These are phyloP conservation scores for Evernia prunastri DNA, from an alignment of 495 filamentous ascomycete genomes.

Conservation along the genomic window DNA sequence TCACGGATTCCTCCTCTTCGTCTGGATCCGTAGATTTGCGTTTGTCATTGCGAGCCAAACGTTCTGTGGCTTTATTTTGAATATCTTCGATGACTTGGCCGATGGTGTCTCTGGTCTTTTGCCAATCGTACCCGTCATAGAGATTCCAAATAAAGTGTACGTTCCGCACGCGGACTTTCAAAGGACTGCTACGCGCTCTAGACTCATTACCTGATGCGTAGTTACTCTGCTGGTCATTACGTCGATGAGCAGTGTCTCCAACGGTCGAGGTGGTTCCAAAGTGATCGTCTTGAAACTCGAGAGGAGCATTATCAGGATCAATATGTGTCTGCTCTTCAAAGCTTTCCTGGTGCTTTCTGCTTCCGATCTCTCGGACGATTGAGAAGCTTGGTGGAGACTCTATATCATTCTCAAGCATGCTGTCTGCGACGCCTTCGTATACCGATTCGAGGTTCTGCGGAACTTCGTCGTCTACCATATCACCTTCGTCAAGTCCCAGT, in stretches of 20 bases:
- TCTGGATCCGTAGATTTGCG: conserved; percentile 43
- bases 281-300: conserved; percentile 74
- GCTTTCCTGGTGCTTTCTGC: conserved; percentile 56
- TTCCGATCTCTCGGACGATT: conserved; percentile 45
- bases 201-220: conserved; percentile 60
- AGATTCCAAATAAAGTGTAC: conserved; percentile 96
- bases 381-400: conserved; percentile 31
- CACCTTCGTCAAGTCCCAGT: conserved; percentile 27
- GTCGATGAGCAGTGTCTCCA: conserved; percentile 65
- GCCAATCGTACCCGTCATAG: conserved; percentile 98
- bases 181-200: conserved; percentile 60
- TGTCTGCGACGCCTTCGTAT: conserved; percentile 41
- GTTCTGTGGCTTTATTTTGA: conserved; percentile 71
- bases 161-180: conserved; percentile 72
- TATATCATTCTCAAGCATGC: conserved; percentile 43
- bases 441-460: conserved; percentile 38
- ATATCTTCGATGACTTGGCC: conserved; percentile 80
- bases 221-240: conserved; percentile 67
- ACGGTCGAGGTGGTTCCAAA: conserved; percentile 58
- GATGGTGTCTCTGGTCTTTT: conserved; percentile 75
- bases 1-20: conserved; percentile 76
- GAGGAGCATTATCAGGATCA: conserved; percentile 39
- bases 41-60: conserved; percentile 46
- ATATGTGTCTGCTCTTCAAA: conserved; percentile 54
- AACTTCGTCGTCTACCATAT: conserved; percentile 45